Conservation (phyloP, 2,329 filamentous ascomycete species). For the Hymenoscyphus fructigenus region DNA sequence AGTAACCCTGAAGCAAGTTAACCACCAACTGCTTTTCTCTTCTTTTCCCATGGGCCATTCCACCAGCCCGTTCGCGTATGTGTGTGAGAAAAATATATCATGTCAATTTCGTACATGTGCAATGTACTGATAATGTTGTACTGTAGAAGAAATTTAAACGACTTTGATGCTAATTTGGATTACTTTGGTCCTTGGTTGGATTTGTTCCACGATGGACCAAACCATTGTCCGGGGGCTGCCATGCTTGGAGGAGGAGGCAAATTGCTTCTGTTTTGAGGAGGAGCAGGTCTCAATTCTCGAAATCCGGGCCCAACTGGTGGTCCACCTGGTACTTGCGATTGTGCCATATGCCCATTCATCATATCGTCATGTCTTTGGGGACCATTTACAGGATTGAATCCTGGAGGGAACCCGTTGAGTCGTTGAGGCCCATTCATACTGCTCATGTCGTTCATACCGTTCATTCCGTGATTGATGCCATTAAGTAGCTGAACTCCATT, state of each 20-base stretch:
- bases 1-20: no score
- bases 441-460: background rate
- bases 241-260: conserved; percentile 6
- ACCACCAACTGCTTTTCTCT: no score
- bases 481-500: background rate
- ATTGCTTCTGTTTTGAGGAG: conserved; percentile 17
- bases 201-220: background rate
- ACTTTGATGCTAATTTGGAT: background rate
- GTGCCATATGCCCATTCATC: background rate
- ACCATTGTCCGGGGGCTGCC: background rate
- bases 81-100: no score
- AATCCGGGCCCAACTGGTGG: conserved; percentile 11
- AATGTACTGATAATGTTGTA: no score
- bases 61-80: no score
- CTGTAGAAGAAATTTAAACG: no score
- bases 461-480: background rate
- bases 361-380: background rate
- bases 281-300: conserved; percentile 23
- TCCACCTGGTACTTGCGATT: background rate
- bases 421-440: background rate
- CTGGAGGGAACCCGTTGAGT: background rate
- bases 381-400: background rate
- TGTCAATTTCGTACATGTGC: no score
- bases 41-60: no score
- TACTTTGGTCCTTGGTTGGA: background rate